These are phyloP conservation scores for Neonothopanus nambi DNA, from an alignment of 1,284 basidiomycete species.

Conservation along the genomic window DNA sequence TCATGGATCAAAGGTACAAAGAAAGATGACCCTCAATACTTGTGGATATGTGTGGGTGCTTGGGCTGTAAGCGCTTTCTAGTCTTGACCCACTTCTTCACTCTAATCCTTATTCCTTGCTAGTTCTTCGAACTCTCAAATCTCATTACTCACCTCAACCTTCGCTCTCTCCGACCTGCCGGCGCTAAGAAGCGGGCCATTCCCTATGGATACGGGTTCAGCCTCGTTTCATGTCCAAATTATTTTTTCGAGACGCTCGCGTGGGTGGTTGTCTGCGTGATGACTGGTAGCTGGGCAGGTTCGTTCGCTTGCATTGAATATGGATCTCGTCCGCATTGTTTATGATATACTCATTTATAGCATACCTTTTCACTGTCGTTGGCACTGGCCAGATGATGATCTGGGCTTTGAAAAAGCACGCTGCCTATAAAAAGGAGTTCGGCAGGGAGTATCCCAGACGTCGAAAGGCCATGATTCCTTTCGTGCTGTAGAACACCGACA, in stretches of 20 bases:
- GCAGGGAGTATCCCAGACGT: conserved; percentile 79
- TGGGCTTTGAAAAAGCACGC: conserved; percentile 95
- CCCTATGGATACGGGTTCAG: conserved; percentile 89
- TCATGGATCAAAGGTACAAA: conserved; percentile 67
- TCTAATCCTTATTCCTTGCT: conserved; percentile 6
- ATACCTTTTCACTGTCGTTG: conserved; percentile 72
- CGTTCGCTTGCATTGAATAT: conserved; percentile 9
- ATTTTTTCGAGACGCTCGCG: conserved; percentile 87
- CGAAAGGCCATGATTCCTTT: conserved; percentile 80
- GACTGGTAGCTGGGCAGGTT: conserved; percentile 80
- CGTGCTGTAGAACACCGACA: conserved; percentile 31
- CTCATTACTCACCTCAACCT: conserved; percentile 82
- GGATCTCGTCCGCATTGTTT: neutral
- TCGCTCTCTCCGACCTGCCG: conserved; percentile 79
- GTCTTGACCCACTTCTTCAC: conserved; percentile 1
- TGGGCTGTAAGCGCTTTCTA: conserved; percentile 66
- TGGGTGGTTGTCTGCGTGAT: conserved; percentile 79
- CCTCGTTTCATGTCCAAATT: conserved; percentile 89
- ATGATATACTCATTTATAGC: conserved; percentile 39
- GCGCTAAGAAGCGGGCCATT: conserved; percentile 80
- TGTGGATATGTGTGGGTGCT: conserved; percentile 66
- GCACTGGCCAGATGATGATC: conserved; percentile 72
- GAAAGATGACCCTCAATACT: conserved; percentile 67
- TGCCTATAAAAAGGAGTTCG: conserved; percentile 94
- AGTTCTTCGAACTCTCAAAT: conserved; percentile 92